Base-by-base conservation (phyloP, 306 rosid genomes). In the Vicia villosa region DNA sequence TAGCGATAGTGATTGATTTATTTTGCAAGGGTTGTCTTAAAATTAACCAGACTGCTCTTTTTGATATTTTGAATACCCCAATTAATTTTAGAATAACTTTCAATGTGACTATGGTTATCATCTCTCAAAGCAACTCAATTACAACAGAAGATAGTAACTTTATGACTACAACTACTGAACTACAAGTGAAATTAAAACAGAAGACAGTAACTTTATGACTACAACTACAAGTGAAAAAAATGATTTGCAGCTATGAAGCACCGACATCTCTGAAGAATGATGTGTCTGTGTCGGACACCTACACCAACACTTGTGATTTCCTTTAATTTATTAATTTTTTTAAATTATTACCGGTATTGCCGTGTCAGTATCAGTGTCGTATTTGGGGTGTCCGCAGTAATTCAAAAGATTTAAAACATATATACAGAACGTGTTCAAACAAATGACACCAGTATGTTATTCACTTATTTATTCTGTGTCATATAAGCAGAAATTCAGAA, bases 11-110 rank as follows among this genome's bases (percentile, higher is more conserved):
- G 43, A 49, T 42, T 47, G 13, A 17, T 49, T 72, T 72, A 58
- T 45, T 50, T 72, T 16, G 73, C 62, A 54, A 32, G 40, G 36
- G 10, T 69, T 32, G 34, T 62, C 20, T 69, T 19, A 50, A 62
- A 74, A 15, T 58, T 62, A 15, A 37, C 28, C 47, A 21, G 41
- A 41, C 14, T 17, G 21, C 28, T 38, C 41, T 5, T 36, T 37
- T 50, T 56, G 5, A 34, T 46, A 15, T 32, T 56, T 43, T 66
- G 50, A 74, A 65, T 55, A 32, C 4, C 38, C 54, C 36, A 37
- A 36, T 19, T 56, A 28, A 52, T 55, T 65, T 56, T 43, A 32
- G 14, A 58, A 55, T 19, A 64, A 51, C 19, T 6, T 6, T n/a
- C 20, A 50, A 36, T 34, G 17, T 22, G 22, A 7, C 22, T 56